Conservation (phyloP, 2,329 filamentous ascomycete species). For the Aaosphaeria arxii region DNA sequence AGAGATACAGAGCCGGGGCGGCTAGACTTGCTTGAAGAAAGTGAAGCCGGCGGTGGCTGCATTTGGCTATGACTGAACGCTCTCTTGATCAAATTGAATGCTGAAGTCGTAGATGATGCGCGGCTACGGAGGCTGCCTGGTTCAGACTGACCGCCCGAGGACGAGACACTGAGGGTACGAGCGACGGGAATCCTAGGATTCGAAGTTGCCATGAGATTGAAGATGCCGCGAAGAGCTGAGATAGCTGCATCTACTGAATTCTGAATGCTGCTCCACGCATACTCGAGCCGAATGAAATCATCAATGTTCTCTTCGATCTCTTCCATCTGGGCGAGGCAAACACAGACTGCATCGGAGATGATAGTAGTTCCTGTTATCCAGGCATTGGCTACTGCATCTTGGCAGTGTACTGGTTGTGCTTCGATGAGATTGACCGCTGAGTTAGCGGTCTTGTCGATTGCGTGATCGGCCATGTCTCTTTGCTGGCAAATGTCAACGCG, state of each 20-base stretch:
- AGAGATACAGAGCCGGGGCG: conserved; percentile 22
- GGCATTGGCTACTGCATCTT: conserved; percentile 43
- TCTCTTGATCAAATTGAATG: conserved; percentile 24
- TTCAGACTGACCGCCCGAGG: conserved; percentile 10
- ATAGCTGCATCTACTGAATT: conserved; percentile 40
- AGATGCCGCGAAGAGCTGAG: conserved; percentile 44
- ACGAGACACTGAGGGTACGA: conserved; percentile 26
- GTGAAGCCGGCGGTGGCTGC: conserved; percentile 6
- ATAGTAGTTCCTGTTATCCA: conserved; percentile 46
- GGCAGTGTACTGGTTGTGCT: conserved; percentile 36
- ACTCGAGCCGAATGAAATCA: conserved; percentile 47
- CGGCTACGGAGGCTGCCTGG: conserved; percentile 14
- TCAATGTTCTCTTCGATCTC: conserved; percentile 39
- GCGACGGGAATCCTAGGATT: conserved; percentile 8
- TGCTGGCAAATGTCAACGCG: conserved; percentile 45
- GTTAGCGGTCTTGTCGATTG: conserved; percentile 46
- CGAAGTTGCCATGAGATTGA: conserved; percentile 40
- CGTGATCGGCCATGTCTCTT: conserved; percentile 44
- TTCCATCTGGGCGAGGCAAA: conserved; percentile 41
- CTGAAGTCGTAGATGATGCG: conserved; percentile 24
- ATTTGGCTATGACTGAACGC: conserved; percentile 21
- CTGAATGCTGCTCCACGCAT: conserved; percentile 43
- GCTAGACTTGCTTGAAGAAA: conserved; percentile 2
- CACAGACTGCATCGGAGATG: conserved; percentile 44
- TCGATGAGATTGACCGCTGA: conserved; percentile 45